Base-by-base conservation (phyloP, 2,329 filamentous ascomycete species). In the Chalara sp. region DNA sequence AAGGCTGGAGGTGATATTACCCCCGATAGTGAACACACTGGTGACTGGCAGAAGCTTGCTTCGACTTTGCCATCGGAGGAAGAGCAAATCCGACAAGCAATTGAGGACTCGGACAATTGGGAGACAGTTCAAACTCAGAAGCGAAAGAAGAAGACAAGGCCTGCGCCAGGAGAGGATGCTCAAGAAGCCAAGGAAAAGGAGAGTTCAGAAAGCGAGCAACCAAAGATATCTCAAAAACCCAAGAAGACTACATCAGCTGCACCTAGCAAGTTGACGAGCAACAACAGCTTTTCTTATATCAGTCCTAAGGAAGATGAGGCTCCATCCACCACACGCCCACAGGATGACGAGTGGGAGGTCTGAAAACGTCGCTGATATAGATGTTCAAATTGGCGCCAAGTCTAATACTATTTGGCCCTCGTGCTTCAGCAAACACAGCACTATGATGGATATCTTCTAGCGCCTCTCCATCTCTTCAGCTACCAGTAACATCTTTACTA, bases 61-160 rank as follows among this genome's bases (percentile, higher is more conserved):
- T 31, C 80, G 2, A 78, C 8, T 28, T 13, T 78, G 2, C 43
- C 43, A 31, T 81, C 80, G 0, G 80, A 83, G 65, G 80, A 84
- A 65, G 77, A 83, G 66, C 80, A 84, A 68, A 69, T 83, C 57
- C 73, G 81, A 67, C 69, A 76, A 64, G 70, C 81, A 50, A 68
- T 69, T n/a, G 70, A 76, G 31, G 68, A 76, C 43, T 74, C 81
- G 56, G 70, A 73, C 39, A 66, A 67, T 12, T 84, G 81, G 81
- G 81, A 70, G 65, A 81, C 80, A 28, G 81, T 85, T 46, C 68
- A 68, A 56, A 67, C 67, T 8, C 50, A 58, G 49, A 56, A 69
- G 64, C 72, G 37, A 13, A 46, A 45, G 30, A 70, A 65, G 48
- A 59, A 58, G 53, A 59, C 58, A 57, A 56, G 40, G 2, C 8